Evolutionary conservation across 2,329 filamentous ascomycete species (phyloP).

Genomic region (Sclerotinia subarctica): DNA sequence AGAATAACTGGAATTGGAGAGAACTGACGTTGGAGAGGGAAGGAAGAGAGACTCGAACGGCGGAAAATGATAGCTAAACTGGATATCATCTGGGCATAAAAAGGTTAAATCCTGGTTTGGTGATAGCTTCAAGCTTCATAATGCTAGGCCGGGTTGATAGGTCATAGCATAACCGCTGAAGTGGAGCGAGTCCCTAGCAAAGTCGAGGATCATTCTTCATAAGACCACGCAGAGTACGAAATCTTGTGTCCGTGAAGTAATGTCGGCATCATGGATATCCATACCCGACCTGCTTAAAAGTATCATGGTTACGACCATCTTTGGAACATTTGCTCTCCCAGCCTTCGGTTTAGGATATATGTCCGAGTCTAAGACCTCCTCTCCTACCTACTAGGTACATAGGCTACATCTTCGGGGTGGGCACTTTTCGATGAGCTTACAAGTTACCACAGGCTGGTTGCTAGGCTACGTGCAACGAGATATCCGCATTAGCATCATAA

Average conservation of each 20-base stretch:
- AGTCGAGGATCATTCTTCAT: not conserved
- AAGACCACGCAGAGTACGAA: constrained; percentile 2
- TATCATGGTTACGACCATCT: not conserved
- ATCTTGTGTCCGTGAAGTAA: not conserved
- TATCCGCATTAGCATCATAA: not conserved
- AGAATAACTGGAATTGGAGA: not conserved
- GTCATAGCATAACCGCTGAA: constrained; percentile 19
- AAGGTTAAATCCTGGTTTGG: constrained; percentile 13
- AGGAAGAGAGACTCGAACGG: not conserved
- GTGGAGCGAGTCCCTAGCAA: constrained; percentile 2
- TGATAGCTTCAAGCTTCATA: constrained; percentile 13
- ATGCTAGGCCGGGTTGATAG: constrained; percentile 11
- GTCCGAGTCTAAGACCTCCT: not conserved
- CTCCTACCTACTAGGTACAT: too few species aligned
- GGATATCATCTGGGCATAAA: not conserved
- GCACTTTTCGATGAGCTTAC: not conserved
- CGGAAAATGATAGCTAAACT: not conserved
- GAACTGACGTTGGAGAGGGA: too few species aligned
- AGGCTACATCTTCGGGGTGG: not conserved
- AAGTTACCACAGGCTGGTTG: not conserved
- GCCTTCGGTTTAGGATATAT: not conserved
- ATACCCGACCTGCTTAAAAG: not conserved
- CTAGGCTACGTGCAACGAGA: not conserved
- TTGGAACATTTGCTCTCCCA: not conserved
- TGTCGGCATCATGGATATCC: not conserved